Base-by-base conservation (phyloP, 2,329 filamentous ascomycete genomes). In the Curvularia verruculosa region DNA sequence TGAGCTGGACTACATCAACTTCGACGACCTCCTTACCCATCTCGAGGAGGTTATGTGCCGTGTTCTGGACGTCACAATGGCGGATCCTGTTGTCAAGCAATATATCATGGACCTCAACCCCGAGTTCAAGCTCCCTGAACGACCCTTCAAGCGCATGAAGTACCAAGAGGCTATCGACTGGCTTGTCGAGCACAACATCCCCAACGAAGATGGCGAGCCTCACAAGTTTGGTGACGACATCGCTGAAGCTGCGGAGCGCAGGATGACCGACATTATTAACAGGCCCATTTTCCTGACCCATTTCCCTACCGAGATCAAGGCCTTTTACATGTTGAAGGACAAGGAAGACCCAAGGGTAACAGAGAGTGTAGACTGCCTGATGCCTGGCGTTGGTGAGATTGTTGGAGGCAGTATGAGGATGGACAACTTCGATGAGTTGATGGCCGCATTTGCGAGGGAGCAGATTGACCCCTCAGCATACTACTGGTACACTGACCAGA, bases 401-500 rank as follows among this genome's bases (percentile, higher is more conserved):
- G 92, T 98, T 2, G 94, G 95, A 60, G 95, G 94, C 5, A 92
- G 88, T 67, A 98, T 99, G 94, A 92, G 95, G 77, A 96, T 97
- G 86, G 87, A 93, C 74, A 88, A 91, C 74, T 92, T 91, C 75
- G 90, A 96, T 13, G 92, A 96, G 82, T 81, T 75, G 55, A 88
- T 97, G 83, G 88, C 84, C 23, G 95, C 91, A 1, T 99, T 96
- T 77, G 87, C 92, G 78, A 87, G 89, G 61, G 90, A 97, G 79
- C 89, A 89, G 39, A 96, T 98, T 76, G 87, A 91, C 69, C 87
- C 92, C 19, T 85, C 85, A 68, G 88, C 89, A 44, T 98, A 98
- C 81, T 98, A 96, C 84, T 99, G 95, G 95, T 99, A 98, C 82
- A 96, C 92, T 29, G 95, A 97, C 80, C 92, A 96, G 85, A 85